A percentile compares a stretch with the other conserved stretches of the same genome.
These are phyloP conservation scores for Papiliotrema laurentii DNA, from an alignment of 1,284 basidiomycete species.

Conservation along the genomic window DNA sequence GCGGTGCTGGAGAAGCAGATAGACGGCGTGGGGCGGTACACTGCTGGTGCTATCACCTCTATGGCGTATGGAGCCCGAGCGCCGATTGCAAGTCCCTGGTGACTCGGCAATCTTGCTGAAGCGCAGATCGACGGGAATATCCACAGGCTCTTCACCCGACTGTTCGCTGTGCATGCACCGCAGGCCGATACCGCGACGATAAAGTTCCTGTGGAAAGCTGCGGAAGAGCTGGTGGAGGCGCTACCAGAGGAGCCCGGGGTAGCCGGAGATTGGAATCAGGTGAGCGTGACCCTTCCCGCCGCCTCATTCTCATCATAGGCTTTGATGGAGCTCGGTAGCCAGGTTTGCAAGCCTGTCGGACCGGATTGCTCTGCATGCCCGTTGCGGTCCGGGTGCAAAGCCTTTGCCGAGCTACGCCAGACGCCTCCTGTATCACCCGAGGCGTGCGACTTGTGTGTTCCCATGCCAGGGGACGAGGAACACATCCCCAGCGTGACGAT, in stretches of 20 bases:
- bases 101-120: background rate
- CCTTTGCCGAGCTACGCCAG: constrained; percentile 52
- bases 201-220: constrained; percentile 76
- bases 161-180: constrained; percentile 74
- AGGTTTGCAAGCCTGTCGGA: constrained; percentile 77
- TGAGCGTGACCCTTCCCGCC: constrained; percentile 4
- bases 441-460: constrained; percentile 66
- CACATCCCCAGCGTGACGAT: constrained; percentile 54
- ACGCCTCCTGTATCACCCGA: constrained; percentile 44
- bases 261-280: constrained; percentile 82
- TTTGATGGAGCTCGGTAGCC: constrained; percentile 66
- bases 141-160: constrained; percentile 70
- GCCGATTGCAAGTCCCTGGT: constrained; percentile 62
- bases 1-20: constrained; percentile 76
- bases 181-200: constrained; percentile 73
- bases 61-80: constrained; percentile 81
- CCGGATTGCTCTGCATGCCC: constrained; percentile 73
- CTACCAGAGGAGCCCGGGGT: constrained; percentile 41
- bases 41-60: constrained; percentile 72
- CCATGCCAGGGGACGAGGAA: constrained; percentile 50
- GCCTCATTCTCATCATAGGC: constrained; percentile 17
- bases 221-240: constrained; percentile 61
- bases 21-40: constrained; percentile 87
- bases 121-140: constrained; percentile 85
- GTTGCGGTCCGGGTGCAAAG: constrained; percentile 62